phyloP scores from a whole-genome alignment of 805 yeast species.

The Lachancea waltii region DNA sequence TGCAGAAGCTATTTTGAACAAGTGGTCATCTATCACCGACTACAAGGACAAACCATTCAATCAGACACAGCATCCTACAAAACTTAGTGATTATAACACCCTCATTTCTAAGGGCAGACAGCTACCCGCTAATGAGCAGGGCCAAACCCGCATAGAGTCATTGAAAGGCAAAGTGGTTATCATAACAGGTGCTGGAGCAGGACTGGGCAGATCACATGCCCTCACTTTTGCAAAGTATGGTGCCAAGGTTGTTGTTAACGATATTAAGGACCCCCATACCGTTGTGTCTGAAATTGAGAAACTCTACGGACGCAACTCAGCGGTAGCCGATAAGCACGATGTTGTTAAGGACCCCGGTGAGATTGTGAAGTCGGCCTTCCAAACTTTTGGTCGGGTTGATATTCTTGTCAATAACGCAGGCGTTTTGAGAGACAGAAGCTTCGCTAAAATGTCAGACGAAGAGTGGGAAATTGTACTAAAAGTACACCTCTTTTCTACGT shows the following conservation, averaged over 20 bases:
- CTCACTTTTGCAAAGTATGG: slow-evolving; percentile 80
- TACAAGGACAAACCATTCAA: slow-evolving; percentile 54
- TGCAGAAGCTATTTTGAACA: slow-evolving; percentile 73
- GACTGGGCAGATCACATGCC: slow-evolving; percentile 90
- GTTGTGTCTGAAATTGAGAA: slow-evolving; percentile 68
- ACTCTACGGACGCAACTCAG: slow-evolving; percentile 62
- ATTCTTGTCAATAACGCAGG: slow-evolving; percentile 92
- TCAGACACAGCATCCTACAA: slow-evolving; percentile 59
- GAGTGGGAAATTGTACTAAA: slow-evolving; percentile 79
- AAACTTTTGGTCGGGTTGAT: slow-evolving; percentile 76
- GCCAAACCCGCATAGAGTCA: slow-evolving; percentile 44
- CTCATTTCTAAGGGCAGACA: slow-evolving; percentile 47
- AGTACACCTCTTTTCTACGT: slow-evolving; percentile 81
- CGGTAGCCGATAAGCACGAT: slow-evolving; percentile 78
- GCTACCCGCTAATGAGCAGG: slow-evolving; percentile 55
- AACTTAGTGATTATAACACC: slow-evolving; percentile 62
- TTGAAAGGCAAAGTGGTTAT: slow-evolving; percentile 80
- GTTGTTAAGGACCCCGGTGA: slow-evolving; percentile 69
- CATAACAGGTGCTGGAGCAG: slow-evolving; percentile 93
- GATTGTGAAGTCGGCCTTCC: slow-evolving; percentile 71
- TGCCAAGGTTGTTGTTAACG: slow-evolving; percentile 92
- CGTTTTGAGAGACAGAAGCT: slow-evolving; percentile 82
- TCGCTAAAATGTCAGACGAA: slow-evolving; percentile 71
- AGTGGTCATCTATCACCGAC: slow-evolving; percentile 55
- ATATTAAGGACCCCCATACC: slow-evolving; percentile 64